phyloP scores from a whole-genome alignment of 2,329 filamentous ascomycete genomes.

The Plenodomus tracheiphilus region DNA sequence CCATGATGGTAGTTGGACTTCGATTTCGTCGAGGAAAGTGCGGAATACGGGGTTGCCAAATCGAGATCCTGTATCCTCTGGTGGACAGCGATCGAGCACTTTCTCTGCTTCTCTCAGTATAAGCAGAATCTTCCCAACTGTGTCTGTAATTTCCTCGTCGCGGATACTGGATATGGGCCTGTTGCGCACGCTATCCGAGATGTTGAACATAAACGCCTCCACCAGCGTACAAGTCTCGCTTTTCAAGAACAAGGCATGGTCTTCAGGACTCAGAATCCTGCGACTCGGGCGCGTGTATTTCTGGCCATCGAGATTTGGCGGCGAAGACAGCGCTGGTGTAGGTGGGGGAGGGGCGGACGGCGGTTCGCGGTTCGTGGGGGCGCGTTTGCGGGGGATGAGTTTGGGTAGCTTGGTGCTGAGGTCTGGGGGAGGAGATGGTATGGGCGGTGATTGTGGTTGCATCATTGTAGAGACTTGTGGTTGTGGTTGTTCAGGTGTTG shows the following conservation, averaged over 20 bases:
- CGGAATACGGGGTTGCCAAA: conserved; percentile 96
- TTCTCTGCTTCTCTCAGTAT: conserved; percentile 72
- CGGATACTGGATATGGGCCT: conserved; percentile 65
- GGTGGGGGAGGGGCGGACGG: conserved; percentile 64
- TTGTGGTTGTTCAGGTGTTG: background rate
- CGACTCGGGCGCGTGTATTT: conserved; percentile 70
- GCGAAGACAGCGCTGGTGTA: conserved; percentile 73
- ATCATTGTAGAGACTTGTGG: conserved; percentile 15
- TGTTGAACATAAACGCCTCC: conserved; percentile 80
- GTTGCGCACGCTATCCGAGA: conserved; percentile 79
- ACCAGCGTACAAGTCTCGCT: conserved; percentile 78
- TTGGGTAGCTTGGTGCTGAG: conserved; percentile 38
- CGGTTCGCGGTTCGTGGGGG: conserved; percentile 21
- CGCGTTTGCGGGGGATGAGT: conserved; percentile 41
- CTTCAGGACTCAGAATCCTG: conserved; percentile 77
- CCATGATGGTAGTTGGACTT: conserved; percentile 58
- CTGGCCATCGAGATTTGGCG: conserved; percentile 63
- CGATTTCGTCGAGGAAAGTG: conserved; percentile 72
- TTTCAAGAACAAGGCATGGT: conserved; percentile 79
- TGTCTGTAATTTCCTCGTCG: conserved; percentile 61
- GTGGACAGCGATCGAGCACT: conserved; percentile 70
- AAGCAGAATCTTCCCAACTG: conserved; percentile 65
- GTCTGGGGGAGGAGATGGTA: conserved; percentile 20
- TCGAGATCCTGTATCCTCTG: conserved; percentile 84
- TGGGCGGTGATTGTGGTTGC: conserved; percentile 8